A percentile compares a stretch with the other conserved stretches of the same genome.
phyloP scores from a whole-genome alignment of 176 grass and related monocot genomes.

The Oryza punctata region DNA sequence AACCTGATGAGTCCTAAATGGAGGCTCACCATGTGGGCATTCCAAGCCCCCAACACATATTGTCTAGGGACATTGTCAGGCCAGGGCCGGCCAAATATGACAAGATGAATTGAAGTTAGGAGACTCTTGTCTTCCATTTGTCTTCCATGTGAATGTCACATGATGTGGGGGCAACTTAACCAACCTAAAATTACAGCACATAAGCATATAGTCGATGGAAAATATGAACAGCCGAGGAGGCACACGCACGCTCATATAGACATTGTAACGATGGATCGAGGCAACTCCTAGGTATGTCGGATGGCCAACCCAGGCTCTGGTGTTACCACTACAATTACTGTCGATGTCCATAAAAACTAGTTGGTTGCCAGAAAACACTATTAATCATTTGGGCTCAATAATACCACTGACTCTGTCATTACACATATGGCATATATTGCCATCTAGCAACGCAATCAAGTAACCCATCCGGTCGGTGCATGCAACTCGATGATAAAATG shows the following conservation, averaged over 20 bases:
- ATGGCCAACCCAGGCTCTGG: too few relatives aligned
- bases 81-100: slow-evolving; percentile 44
- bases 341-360: too few relatives aligned
- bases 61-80: slow-evolving; percentile 37
- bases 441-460: neutral
- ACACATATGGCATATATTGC: neutral
- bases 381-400: too few relatives aligned
- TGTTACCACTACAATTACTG: too few relatives aligned
- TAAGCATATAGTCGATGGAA: neutral
- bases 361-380: too few relatives aligned
- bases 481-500: neutral
- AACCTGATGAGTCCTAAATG: slow-evolving; percentile 11
- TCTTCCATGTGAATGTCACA: slow-evolving; percentile 61
- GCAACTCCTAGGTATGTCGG: too few relatives aligned
- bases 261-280: too few relatives aligned
- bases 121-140: slow-evolving; percentile 48
- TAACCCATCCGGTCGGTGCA: neutral
- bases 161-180: slow-evolving; percentile 35
- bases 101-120: slow-evolving; percentile 45
- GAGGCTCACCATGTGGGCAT: slow-evolving; percentile 54
- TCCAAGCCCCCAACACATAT: slow-evolving; percentile 35
- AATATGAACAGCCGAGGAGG: neutral
- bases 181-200: slow-evolving; percentile 12
- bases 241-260: too few relatives aligned
- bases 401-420: too few relatives aligned